Evolutionary conservation across 2,329 filamentous ascomycete genomes (phyloP).

Genomic region (Hortaea werneckii): DNA sequence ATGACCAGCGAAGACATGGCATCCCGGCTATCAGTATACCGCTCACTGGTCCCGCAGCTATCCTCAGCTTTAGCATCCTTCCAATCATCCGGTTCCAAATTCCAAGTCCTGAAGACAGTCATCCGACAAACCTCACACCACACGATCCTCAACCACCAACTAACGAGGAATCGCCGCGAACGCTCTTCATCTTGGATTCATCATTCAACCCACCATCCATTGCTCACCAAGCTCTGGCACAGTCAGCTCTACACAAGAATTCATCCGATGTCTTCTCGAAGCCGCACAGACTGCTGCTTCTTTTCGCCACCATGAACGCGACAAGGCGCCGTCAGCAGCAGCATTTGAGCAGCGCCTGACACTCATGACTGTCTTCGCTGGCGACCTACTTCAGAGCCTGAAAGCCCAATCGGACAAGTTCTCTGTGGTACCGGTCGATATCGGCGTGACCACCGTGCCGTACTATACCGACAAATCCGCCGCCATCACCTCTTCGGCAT

Average conservation of each 20-base stretch:
- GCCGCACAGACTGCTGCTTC: slow-evolving; percentile 43
- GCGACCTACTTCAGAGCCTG: slow-evolving; percentile 35
- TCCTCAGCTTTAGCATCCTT: slow-evolving; percentile 34
- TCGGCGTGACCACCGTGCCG: slow-evolving; percentile 60
- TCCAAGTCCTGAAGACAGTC: slow-evolving; percentile 27
- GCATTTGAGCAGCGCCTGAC: slow-evolving; percentile 56
- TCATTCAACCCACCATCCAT: slow-evolving; percentile 56
- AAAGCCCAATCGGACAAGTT: slow-evolving; percentile 6
- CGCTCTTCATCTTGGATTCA: slow-evolving; percentile 54
- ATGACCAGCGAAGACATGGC: slow-evolving; percentile 9
- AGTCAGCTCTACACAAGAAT: slow-evolving; percentile 39
- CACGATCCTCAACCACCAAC: slow-evolving; percentile 9
- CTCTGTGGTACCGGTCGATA: slow-evolving; percentile 40
- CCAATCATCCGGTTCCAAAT: slow-evolving; percentile 27
- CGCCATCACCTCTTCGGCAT: slow-evolving; percentile 41
- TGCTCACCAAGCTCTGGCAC: slow-evolving; percentile 48
- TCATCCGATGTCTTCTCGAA: slow-evolving; percentile 21
- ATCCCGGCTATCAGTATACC: slow-evolving; percentile 6
- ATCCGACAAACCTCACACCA: slow-evolving; percentile 9
- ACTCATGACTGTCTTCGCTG: slow-evolving; percentile 62
- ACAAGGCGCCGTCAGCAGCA: slow-evolving; percentile 57
- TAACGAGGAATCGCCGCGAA: slow-evolving; percentile 23
- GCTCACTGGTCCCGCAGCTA: slow-evolving; percentile 29
- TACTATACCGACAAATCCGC: slow-evolving; percentile 64
- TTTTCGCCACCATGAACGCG: slow-evolving; percentile 55